These are phyloP conservation scores for Nitzschia sp. DNA, from an alignment of 108 stramenopile genomes.

Conservation along the genomic window DNA sequence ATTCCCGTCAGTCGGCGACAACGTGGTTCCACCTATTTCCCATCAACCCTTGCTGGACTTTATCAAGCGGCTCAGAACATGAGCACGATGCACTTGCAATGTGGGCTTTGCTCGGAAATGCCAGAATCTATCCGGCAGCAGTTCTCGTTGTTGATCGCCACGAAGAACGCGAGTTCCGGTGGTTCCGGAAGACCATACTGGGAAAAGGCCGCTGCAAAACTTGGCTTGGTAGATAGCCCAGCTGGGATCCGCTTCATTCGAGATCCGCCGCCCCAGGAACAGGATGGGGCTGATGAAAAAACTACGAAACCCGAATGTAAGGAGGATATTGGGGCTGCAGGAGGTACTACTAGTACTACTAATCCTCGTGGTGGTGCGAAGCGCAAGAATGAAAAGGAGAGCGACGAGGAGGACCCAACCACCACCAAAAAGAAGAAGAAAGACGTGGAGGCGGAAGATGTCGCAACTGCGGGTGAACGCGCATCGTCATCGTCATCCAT, in stretches of 20 bases:
- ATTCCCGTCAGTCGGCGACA: constrained; percentile 59
- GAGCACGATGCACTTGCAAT: constrained; percentile 73
- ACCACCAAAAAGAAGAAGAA: constrained; percentile 75
- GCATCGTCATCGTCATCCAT: constrained; percentile 21
- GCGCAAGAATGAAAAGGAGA: too few relatives aligned
- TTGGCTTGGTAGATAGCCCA: constrained; percentile 65
- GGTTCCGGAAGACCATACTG: constrained; percentile 76
- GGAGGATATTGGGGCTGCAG: too few relatives aligned
- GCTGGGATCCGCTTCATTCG: constrained; percentile 57
- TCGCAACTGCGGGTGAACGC: constrained; percentile 30
- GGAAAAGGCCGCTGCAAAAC: constrained; percentile 63
- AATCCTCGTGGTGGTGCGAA: too few relatives aligned
- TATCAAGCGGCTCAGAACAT: constrained; percentile 89
- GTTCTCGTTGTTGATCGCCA: constrained; percentile 61
- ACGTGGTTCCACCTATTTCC: constrained; percentile 79
- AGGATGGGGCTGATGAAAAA: constrained; percentile 29
- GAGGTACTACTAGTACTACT: too few relatives aligned
- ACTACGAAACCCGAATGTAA: constrained; percentile 67
- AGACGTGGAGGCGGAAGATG: constrained; percentile 79
- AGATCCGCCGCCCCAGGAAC: background rate
- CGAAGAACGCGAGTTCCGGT: constrained; percentile 37
- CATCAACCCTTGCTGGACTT: constrained; percentile 62
- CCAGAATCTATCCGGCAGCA: constrained; percentile 49
- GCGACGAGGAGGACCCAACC: constrained; percentile 58
- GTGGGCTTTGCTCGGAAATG: constrained; percentile 65